Conservation (phyloP, 2,329 filamentous ascomycete genomes). For the Ophidiomyces ophidiicola region DNA sequence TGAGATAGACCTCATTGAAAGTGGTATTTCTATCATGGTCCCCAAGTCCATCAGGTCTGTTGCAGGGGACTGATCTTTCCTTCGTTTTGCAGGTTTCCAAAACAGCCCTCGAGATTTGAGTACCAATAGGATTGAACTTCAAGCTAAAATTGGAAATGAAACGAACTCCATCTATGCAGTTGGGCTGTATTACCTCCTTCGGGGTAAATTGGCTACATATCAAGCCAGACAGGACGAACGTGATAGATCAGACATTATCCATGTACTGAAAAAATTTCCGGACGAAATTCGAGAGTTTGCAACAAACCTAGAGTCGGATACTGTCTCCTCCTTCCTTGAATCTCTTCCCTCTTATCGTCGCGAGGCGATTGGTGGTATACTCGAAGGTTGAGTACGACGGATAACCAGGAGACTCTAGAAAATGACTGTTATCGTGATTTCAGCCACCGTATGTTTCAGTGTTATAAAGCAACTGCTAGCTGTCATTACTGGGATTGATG, state of each 20-base stretch:
- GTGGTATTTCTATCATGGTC: conserved; percentile 5
- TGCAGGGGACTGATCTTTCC: not conserved
- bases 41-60: not conserved
- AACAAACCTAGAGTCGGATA: conserved; percentile 1
- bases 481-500: no score
- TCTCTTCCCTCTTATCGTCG: not conserved
- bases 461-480: no score
- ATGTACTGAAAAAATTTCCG: conserved; percentile 1
- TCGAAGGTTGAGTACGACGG: no score
- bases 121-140: conserved; percentile 4
- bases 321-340: conserved; percentile 2
- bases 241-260: conserved; percentile 1
- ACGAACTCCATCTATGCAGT: conserved; percentile 4
- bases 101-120: conserved; percentile 8
- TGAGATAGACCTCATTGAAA: conserved; percentile 9
- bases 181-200: conserved; percentile 4
- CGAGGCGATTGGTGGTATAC: no score
- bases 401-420: no score
- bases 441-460: no score
- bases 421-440: no score
- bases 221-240: not conserved
- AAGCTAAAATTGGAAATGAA: not conserved
- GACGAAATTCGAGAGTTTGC: conserved; percentile 3
- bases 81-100: conserved; percentile 5
- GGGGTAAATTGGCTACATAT: conserved; percentile 9